Base-by-base conservation (phyloP, 2,329 filamentous ascomycete genomes). In the Fusarium setosum region DNA sequence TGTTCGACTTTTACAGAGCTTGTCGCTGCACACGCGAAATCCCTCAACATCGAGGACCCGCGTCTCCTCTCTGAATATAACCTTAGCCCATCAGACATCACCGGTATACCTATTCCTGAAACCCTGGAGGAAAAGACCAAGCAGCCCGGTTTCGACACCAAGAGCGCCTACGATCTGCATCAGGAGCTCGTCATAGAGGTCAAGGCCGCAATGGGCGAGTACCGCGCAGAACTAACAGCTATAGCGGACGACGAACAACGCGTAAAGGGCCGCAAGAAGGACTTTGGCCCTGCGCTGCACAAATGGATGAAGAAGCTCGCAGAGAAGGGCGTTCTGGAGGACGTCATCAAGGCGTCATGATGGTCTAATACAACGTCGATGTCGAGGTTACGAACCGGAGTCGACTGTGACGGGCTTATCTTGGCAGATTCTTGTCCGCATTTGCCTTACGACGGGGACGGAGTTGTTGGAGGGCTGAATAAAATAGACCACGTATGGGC, bases 211-310 rank as follows among this genome's bases (percentile, higher is more conserved):
- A 78, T 82, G 58, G 73, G 73, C 42, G 76, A 81, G 55, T 86
- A 87, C 55, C 75, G 80, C 15, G 78, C 80, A n/a, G 87, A 89
- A 70, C 67, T 81, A 31, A 74, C 76, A 6, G 68, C 69, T 13
- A 77, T 83, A 35, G 78, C 77, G 2, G 81, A 83, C 12, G 85
- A 88, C 57, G 80, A 85, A 20, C 77, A 81, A 42, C 83, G 84
- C 44, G 86, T 88, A 4, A 77, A 79, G 20, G 83, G 83, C 24
- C 81, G 88, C 3, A 84, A 86, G 70, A 84, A 88, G 71, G 92
- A 96, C 72, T 92, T 92, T 72, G 89, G 87, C 1, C 87, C 88
- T 1, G 86, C 88, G 1, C 83, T 95, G 20, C 88, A 92, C 68
- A 81, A 78, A 34, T 95, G 92, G 89, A 77, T 94, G 41, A 84